A percentile compares a stretch with the other conserved stretches of the same genome.
Conservation (phyloP, 768 basidiomycete genomes). For the Trametes cubensis region DNA sequence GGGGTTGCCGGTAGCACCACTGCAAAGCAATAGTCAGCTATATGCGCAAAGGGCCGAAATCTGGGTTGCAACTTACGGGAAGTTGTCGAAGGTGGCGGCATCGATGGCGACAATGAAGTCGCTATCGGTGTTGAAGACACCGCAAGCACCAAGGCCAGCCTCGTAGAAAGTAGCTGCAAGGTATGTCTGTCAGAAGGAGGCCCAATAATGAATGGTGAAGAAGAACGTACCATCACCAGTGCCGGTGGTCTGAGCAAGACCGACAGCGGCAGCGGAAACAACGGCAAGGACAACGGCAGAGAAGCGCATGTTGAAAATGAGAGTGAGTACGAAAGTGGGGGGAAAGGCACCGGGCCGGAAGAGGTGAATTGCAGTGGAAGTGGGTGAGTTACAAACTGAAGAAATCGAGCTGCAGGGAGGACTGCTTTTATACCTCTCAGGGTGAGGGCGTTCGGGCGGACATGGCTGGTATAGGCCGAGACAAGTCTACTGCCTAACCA, state of each 20-base stretch:
- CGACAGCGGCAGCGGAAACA: slow-evolving; percentile 14
- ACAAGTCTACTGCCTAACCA: not conserved
- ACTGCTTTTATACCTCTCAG: slow-evolving; percentile 11
- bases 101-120: slow-evolving; percentile 44
- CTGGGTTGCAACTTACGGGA: slow-evolving; percentile 31
- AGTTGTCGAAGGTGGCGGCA: slow-evolving; percentile 36
- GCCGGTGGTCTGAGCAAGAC: slow-evolving; percentile 6
- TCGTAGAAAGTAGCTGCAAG: slow-evolving; percentile 36
- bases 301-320: slow-evolving; percentile 22
- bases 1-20: slow-evolving; percentile 25
- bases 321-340: slow-evolving; percentile 13
- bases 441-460: not conserved
- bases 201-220: not conserved
- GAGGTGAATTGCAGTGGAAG: slow-evolving; percentile 16
- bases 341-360: slow-evolving; percentile 16
- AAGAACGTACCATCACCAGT: slow-evolving; percentile 20
- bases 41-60: not conserved
- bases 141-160: slow-evolving; percentile 47
- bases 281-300: slow-evolving; percentile 17
- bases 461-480: not conserved
- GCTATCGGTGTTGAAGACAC: slow-evolving; percentile 34
- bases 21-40: not conserved
- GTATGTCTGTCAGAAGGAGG: not conserved
- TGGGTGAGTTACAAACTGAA: slow-evolving; percentile 27
- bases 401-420: not conserved